Evolutionary conservation across 2,329 filamentous ascomycete genomes (phyloP).

Genomic region (Myriosclerotinia scirpicola): DNA sequence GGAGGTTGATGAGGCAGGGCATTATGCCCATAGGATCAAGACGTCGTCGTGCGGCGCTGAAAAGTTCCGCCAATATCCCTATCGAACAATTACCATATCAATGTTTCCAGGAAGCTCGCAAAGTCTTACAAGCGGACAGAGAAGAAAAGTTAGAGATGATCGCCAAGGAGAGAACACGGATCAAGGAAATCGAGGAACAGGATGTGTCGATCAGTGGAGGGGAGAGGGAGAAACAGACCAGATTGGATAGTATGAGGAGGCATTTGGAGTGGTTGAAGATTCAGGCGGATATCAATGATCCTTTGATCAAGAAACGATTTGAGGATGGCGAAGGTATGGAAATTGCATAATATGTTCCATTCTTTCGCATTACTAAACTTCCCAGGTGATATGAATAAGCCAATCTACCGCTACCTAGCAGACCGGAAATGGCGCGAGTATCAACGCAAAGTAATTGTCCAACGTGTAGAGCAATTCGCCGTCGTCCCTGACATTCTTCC

Average conservation of each 20-base stretch:
- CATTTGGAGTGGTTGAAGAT: slow-evolving; percentile 82
- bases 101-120: slow-evolving; percentile 94
- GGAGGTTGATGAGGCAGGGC: slow-evolving; percentile 65
- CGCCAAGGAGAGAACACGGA: slow-evolving; percentile 62
- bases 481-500: slow-evolving; percentile 87
- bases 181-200: slow-evolving; percentile 64
- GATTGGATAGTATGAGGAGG: slow-evolving; percentile 67
- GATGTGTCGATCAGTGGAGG: slow-evolving; percentile 60
- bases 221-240: slow-evolving; percentile 62
- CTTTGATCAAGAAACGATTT: slow-evolving; percentile 86
- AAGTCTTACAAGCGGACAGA: slow-evolving; percentile 76
- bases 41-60: slow-evolving; percentile 74
- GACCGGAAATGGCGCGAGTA: slow-evolving; percentile 85
- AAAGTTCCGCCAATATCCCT: slow-evolving; percentile 63
- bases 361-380: slow-evolving; percentile 17
- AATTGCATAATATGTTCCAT: slow-evolving; percentile 1
- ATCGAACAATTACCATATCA: slow-evolving; percentile 96
- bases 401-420: slow-evolving; percentile 89
- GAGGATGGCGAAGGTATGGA: slow-evolving; percentile 82
- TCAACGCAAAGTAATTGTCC: slow-evolving; percentile 73
- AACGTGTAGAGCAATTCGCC: slow-evolving; percentile 83
- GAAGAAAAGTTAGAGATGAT: slow-evolving; percentile 78
- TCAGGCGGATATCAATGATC: slow-evolving; percentile 91
- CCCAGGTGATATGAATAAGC: slow-evolving; percentile 89
- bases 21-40: slow-evolving; percentile 78